Evolutionary conservation across 495 filamentous ascomycete species (phyloP).

Genomic region (Neurospora sp.): DNA sequence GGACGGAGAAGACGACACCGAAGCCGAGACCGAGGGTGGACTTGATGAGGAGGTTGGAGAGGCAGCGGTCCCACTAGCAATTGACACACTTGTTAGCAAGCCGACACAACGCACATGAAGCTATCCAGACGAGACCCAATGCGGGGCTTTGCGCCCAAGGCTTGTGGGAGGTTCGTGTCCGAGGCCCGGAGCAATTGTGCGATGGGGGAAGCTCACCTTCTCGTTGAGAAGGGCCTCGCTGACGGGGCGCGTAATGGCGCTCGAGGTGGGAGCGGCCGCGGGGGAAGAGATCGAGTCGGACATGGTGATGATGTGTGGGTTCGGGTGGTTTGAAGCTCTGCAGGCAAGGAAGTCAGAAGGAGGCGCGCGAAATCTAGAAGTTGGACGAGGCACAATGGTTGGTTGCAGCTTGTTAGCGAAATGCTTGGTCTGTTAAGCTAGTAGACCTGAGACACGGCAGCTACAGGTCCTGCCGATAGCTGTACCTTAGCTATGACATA

Average conservation of each 20-base stretch:
- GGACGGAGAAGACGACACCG: constrained; percentile 95
- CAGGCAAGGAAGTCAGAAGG: background rate
- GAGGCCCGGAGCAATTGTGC: background rate
- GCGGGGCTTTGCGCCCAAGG: background rate
- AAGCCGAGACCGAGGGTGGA: constrained; percentile 88
- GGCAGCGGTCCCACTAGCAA: constrained; percentile 87
- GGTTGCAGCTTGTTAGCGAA: background rate
- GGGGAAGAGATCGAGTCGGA: constrained; percentile 27
- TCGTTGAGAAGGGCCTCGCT: constrained; percentile 92
- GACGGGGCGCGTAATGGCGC: constrained; percentile 55
- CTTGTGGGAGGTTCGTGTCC: background rate
- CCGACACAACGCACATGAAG: background rate
- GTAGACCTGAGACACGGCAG: background rate
- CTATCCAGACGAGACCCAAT: background rate
- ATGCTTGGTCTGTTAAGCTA: background rate
- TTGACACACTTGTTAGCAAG: constrained; percentile 1
- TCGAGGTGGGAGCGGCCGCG: constrained; percentile 16
- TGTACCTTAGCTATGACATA: background rate
- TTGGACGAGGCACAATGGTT: background rate
- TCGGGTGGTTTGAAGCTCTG: background rate
- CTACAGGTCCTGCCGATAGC: background rate
- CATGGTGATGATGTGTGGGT: constrained; percentile 20
- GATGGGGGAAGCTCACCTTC: constrained; percentile 52
- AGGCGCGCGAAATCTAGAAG: background rate
- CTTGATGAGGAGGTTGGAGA: constrained; percentile 92